These are phyloP conservation scores for Periconia digitata DNA, from an alignment of 2,329 filamentous ascomycete species.

Conservation along the genomic window DNA sequence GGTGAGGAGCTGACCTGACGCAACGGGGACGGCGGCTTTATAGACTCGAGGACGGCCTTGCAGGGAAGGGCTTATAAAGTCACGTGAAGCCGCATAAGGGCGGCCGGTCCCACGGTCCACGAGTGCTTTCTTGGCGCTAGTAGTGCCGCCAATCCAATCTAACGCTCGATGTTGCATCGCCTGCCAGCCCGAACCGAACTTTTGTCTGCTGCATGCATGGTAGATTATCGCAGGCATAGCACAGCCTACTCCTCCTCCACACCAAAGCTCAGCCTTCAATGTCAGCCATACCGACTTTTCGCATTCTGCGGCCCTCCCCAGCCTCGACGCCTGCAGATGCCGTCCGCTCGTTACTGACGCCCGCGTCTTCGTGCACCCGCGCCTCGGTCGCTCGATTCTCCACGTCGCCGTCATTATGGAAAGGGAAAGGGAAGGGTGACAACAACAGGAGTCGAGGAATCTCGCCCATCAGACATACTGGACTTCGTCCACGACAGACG, in stretches of 20 bases:
- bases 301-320: slow-evolving; percentile 28
- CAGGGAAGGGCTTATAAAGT: slow-evolving; percentile 2
- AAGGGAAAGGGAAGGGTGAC: slow-evolving; percentile 56
- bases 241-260: slow-evolving; percentile 18
- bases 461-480: slow-evolving; percentile 76
- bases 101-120: too few relatives aligned
- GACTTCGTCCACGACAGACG: slow-evolving; percentile 64
- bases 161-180: too few relatives aligned
- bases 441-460: slow-evolving; percentile 79
- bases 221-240: too few relatives aligned
- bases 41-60: slow-evolving; percentile 14
- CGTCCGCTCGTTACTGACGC: slow-evolving; percentile 29
- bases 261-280: slow-evolving; percentile 26
- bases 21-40: slow-evolving; percentile 18
- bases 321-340: slow-evolving; percentile 18
- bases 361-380: slow-evolving; percentile 25
- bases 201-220: slow-evolving; percentile 13
- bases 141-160: too few relatives aligned
- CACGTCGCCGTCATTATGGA: slow-evolving; percentile 52
- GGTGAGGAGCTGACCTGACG: slow-evolving; percentile 23
- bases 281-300: slow-evolving; percentile 30
- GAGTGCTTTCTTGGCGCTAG: too few relatives aligned
- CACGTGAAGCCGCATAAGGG: not conserved
- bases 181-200: slow-evolving; percentile 6
- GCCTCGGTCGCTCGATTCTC: slow-evolving; percentile 54